These are phyloP conservation scores for Tulasnella sp. DNA, from an alignment of 768 basidiomycete genomes.

Conservation along the genomic window DNA sequence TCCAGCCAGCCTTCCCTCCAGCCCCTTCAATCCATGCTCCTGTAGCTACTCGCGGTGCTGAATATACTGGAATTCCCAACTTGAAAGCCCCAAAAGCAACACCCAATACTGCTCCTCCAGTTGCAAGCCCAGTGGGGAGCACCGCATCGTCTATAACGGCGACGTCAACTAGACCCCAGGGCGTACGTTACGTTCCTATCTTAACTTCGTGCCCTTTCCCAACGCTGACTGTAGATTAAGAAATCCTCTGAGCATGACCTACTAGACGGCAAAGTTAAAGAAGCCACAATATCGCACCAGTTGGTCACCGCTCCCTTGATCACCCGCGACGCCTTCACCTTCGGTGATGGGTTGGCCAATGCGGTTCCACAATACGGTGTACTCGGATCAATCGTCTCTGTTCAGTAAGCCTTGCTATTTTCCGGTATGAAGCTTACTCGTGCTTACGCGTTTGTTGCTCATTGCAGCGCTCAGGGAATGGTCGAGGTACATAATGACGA, in stretches of 20 bases:
- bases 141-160: neutral
- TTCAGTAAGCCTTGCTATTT: conserved; percentile 42
- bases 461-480: conserved; percentile 40
- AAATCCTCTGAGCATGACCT: neutral
- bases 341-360: neutral
- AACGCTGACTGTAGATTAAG: neutral
- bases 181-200: neutral
- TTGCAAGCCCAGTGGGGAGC: neutral
- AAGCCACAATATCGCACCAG: conserved; percentile 1
- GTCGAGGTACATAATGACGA: conserved; percentile 44
- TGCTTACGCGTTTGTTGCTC: neutral
- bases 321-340: conserved; percentile 19
- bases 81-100: neutral
- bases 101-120: neutral
- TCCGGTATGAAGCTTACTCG: neutral
- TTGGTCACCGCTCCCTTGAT: conserved; percentile 22
- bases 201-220: neutral
- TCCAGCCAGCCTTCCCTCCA: neutral
- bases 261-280: neutral
- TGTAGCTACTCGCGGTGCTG: neutral
- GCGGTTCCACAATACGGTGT: conserved; percentile 56
- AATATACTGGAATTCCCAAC: neutral
- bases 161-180: neutral
- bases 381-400: conserved; percentile 49
- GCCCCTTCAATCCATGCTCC: neutral